These are phyloP conservation scores for Xylaria curta DNA, from an alignment of 495 filamentous ascomycete genomes.

Conservation along the genomic window DNA sequence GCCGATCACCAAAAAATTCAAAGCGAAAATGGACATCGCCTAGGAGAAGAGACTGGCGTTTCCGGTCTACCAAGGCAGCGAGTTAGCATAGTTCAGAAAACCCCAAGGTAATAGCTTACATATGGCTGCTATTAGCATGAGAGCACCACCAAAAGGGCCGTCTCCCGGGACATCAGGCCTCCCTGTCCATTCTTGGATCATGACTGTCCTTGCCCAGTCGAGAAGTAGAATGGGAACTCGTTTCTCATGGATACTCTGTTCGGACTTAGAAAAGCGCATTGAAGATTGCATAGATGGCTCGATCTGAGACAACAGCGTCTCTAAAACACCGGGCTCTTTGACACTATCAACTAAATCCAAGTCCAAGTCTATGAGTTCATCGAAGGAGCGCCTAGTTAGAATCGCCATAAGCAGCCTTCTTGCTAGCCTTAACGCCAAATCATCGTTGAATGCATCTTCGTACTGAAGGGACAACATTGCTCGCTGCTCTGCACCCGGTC, in stretches of 20 bases:
- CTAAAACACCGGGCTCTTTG: conserved; percentile 51
- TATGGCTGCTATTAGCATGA: conserved; percentile 77
- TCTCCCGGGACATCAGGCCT: conserved; percentile 69
- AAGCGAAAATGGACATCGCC: conserved; percentile 72
- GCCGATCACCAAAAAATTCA: conserved; percentile 74
- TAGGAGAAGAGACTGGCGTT: conserved; percentile 67
- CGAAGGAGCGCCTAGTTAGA: conserved; percentile 52
- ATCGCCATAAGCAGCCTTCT: conserved; percentile 59
- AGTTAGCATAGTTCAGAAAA: conserved; percentile 28
- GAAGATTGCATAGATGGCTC: conserved; percentile 49
- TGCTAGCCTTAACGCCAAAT: conserved; percentile 57
- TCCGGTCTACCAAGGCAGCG: conserved; percentile 54
- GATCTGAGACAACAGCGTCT: conserved; percentile 54
- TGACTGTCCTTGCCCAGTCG: conserved; percentile 78
- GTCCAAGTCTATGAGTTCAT: conserved; percentile 49
- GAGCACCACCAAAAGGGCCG: conserved; percentile 71
- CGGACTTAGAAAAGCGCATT: conserved; percentile 54
- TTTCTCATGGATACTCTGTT: conserved; percentile 56
- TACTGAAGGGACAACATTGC: conserved; percentile 58
- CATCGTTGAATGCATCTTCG: conserved; percentile 61
- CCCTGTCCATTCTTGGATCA: conserved; percentile 80
- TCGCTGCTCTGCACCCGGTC: conserved; percentile 45
- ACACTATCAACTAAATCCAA: conserved; percentile 33
- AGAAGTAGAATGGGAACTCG: conserved; percentile 65
- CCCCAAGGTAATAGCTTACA: conserved; percentile 54